Evolutionary conservation across 176 grass and related monocot species (phyloP), one percentile per base, ranked within the genome.

Genomic region (Leersia perrieri): DNA sequence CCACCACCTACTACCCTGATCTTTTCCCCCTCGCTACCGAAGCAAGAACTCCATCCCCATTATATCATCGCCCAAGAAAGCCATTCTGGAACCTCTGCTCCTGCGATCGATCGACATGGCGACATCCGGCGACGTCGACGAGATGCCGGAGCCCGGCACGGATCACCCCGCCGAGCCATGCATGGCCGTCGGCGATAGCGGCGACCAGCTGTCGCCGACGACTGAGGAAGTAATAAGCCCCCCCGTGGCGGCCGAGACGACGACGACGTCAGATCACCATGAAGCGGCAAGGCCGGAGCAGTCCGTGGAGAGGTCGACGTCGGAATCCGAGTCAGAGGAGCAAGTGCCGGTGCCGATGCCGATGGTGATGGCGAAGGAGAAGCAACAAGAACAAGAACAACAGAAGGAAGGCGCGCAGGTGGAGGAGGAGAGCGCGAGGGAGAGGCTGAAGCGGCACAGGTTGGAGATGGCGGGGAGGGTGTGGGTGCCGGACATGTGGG

Each of bases 401-500:
- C 47, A 1, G 51, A 7, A 58, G 53, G 53, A 23, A n/a, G 5
- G 0, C 40, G 26, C 25, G 15, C 49, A 22, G 60, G 70, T 9
- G 3, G 85, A 57, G 14, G 33, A 68, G 34, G 84, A 82, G 18
- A 77, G 81, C 81, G 47, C 71, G 62, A 44, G 85, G 65, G 85
- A 94, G 70, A 72, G 79, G 82, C 82, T 94, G 40, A 94, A 88
- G 88, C 74, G 82, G 79, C 85, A 90, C 82, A 40, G 91, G 88
- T 47, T 25, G 78, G 88, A 93, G 74, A 90, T 90, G 74, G 85
- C 88, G 0, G 91, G 88, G 20, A 68, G 82, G 78, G 88, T 93
- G 64, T 82, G 88, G 88, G 83, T 93, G 72, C 91, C 88, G 69
- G 88, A 93, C 55, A 68, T n/a, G 58, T 93, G 91, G 91, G 91